Conservation (phyloP, 192 early-diverging fungal genomes). For the Mortierella alpina region DNA sequence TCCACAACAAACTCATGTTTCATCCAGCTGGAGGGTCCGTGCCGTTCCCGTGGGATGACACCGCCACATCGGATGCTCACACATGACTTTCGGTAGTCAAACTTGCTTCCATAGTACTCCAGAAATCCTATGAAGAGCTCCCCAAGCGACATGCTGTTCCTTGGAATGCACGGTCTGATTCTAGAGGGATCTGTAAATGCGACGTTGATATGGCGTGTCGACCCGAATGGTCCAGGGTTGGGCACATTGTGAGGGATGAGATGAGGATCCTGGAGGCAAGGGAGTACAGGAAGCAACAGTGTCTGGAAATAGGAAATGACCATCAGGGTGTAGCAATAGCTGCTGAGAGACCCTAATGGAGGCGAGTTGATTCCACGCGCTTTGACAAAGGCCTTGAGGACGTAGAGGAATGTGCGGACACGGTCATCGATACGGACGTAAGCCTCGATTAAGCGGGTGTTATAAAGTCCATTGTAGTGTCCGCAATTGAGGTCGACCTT, state of each 20-base stretch:
- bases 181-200: slow-evolving; percentile 50
- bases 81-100: slow-evolving; percentile 38
- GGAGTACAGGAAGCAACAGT: slow-evolving; percentile 27
- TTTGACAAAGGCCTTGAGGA: slow-evolving; percentile 50
- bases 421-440: slow-evolving; percentile 48
- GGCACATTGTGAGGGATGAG: slow-evolving; percentile 49
- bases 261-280: slow-evolving; percentile 45
- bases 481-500: slow-evolving; percentile 49
- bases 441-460: slow-evolving; percentile 45
- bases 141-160: slow-evolving; percentile 45
- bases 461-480: slow-evolving; percentile 43
- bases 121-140: slow-evolving; percentile 49
- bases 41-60: slow-evolving; percentile 27
- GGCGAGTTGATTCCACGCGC: slow-evolving; percentile 48
- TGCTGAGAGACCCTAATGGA: slow-evolving; percentile 26
- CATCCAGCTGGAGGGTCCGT: slow-evolving; percentile 10
- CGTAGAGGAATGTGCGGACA: slow-evolving; percentile 32
- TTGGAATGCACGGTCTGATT: slow-evolving; percentile 34
- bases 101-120: slow-evolving; percentile 49
- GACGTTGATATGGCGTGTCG: slow-evolving; percentile 33
- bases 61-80: slow-evolving; percentile 44
- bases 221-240: slow-evolving; percentile 31
- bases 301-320: slow-evolving; percentile 52
- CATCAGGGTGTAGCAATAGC: slow-evolving; percentile 49
- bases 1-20: slow-evolving; percentile 42